Evolutionary conservation across 2,329 filamentous ascomycete genomes (phyloP).

Genomic region (Aspergillus niger): DNA sequence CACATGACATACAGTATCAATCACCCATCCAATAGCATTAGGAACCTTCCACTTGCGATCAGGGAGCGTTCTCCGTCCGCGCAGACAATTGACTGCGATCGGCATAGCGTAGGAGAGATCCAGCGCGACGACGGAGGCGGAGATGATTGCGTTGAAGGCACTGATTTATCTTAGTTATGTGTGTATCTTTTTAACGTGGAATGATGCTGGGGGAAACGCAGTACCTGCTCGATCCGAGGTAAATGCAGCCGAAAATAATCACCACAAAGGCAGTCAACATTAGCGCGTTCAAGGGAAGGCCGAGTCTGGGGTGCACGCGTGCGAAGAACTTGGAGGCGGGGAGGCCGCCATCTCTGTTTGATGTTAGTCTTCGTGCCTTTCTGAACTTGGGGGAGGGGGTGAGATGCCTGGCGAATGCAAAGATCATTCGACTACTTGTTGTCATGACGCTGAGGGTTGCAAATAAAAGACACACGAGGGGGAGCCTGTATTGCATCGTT

Average conservation of each 20-base stretch:
- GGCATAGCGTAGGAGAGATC: slow-evolving; percentile 74
- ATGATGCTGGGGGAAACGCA: slow-evolving; percentile 28
- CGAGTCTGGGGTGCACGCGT: slow-evolving; percentile 60
- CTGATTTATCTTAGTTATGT: slow-evolving; percentile 32
- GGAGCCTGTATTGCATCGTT: slow-evolving; percentile 24
- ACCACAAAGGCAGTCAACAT: slow-evolving; percentile 62
- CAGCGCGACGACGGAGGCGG: slow-evolving; percentile 70
- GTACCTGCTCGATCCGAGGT: slow-evolving; percentile 59
- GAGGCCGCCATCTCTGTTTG: slow-evolving; percentile 62
- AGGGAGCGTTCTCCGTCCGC: slow-evolving; percentile 65
- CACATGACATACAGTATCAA: slow-evolving; percentile 50
- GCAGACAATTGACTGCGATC: slow-evolving; percentile 67
- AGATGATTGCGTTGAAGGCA: slow-evolving; percentile 71
- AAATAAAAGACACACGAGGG: slow-evolving; percentile 31
- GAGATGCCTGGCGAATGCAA: slow-evolving; percentile 31
- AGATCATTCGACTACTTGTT: slow-evolving; percentile 36
- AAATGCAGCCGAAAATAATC: slow-evolving; percentile 68
- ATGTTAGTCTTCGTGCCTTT: not conserved
- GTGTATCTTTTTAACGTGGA: too few species aligned
- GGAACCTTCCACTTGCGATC: slow-evolving; percentile 60
- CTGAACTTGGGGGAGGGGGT: not conserved
- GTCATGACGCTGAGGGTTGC: slow-evolving; percentile 36
- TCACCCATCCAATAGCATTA: slow-evolving; percentile 58
- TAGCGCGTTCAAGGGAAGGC: slow-evolving; percentile 67
- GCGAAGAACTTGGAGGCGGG: slow-evolving; percentile 63